Percentiles rank a stretch among this genome's conserved stretches.
Evolutionary conservation across 371 early-diverging fungal species (phyloP).

Genomic region (Globomyces sp.): DNA sequence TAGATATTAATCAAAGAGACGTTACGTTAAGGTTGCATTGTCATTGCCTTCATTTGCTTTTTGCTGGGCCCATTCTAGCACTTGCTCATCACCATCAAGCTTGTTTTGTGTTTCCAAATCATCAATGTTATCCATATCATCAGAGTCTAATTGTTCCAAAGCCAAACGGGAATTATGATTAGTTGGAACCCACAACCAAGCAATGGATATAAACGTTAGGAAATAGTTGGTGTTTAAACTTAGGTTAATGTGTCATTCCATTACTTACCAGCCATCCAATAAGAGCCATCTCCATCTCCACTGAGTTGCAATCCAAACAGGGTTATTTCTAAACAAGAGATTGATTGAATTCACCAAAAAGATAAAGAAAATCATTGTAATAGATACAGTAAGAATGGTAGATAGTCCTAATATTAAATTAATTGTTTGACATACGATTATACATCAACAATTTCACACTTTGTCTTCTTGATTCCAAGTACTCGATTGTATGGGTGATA

Average conservation of each 20-base stretch:
- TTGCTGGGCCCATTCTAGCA: constrained; percentile 3
- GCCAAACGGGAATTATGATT: constrained; percentile 84
- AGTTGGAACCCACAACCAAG: constrained; percentile 91
- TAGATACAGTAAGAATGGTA: constrained; percentile 73
- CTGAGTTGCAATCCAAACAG: constrained; percentile 69
- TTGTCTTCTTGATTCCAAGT: constrained; percentile 73
- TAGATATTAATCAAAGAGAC: no score
- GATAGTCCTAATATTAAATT: constrained; percentile 6
- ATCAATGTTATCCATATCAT: constrained; percentile 27
- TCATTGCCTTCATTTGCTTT: not conserved
- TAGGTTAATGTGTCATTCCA: constrained; percentile 72
- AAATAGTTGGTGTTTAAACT: constrained; percentile 41
- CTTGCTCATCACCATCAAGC: constrained; percentile 26
- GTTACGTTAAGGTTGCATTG: no score
- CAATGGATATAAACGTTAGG: constrained; percentile 47
- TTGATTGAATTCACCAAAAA: constrained; percentile 78
- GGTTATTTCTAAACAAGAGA: constrained; percentile 58
- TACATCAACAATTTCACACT: constrained; percentile 89
- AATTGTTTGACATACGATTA: constrained; percentile 37
- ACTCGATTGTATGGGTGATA: constrained; percentile 26
- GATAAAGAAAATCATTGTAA: constrained; percentile 68
- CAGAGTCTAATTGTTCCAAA: constrained; percentile 50
- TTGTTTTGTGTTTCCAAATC: constrained; percentile 14
- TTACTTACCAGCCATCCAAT: constrained; percentile 75
- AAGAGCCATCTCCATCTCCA: constrained; percentile 92